These are phyloP conservation scores for Thymus mandschuricus DNA, from an alignment of 257 asterid species.

Conservation along the genomic window DNA sequence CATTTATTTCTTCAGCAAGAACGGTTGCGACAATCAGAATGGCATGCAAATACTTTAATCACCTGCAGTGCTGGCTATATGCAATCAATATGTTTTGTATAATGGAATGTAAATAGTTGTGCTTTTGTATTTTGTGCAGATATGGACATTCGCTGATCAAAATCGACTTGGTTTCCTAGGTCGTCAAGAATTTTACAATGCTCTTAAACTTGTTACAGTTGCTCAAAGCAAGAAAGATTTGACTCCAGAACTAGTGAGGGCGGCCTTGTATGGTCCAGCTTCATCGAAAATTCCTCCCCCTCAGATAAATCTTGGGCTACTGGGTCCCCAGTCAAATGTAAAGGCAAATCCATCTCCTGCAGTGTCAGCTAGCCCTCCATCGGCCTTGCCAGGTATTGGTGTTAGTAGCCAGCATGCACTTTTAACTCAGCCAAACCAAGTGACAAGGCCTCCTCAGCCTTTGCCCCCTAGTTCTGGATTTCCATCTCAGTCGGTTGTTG, in stretches of 20 bases:
- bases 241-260: constrained; percentile 91
- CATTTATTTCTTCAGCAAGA: constrained; percentile 24
- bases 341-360: constrained; percentile 48
- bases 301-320: constrained; percentile 62
- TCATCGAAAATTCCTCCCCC: constrained; percentile 96
- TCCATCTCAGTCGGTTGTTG: constrained; percentile 57
- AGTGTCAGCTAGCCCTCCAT: constrained; percentile 43
- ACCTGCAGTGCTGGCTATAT: constrained; percentile 4
- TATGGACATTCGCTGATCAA: constrained; percentile 89
- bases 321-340: constrained; percentile 51
- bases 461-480: constrained; percentile 55
- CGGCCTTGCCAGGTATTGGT: constrained; percentile 50
- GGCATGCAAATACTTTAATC: constrained; percentile 13
- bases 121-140: constrained; percentile 52
- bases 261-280: constrained; percentile 90
- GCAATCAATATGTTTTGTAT: constrained; percentile 20
- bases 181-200: constrained; percentile 87
- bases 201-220: constrained; percentile 95
- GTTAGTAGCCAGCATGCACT: constrained; percentile 47
- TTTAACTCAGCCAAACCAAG: constrained; percentile 60
- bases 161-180: constrained; percentile 74
- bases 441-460: constrained; percentile 58
- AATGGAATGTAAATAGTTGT: constrained; percentile 18
- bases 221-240: constrained; percentile 88
- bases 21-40: constrained; percentile 11